Conservation (phyloP, 495 filamentous ascomycete species). For the Penicillium salamii region DNA sequence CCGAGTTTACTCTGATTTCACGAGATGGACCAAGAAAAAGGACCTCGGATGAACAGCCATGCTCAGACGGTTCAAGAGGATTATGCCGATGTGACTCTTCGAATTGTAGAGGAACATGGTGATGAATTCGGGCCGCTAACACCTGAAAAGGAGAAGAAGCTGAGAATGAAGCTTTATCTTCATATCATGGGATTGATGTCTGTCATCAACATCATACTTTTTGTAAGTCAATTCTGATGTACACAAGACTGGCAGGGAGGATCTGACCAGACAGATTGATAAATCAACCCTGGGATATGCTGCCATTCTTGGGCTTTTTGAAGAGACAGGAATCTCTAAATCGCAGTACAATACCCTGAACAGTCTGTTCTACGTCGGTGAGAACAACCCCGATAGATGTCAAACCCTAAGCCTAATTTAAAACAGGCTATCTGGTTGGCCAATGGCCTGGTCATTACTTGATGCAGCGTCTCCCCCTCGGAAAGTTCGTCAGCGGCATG, state of each 20-base stretch:
- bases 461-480: constrained; percentile 22
- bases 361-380: constrained; percentile 25
- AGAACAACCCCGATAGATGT: too few species aligned
- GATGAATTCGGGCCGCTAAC: constrained; percentile 12
- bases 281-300: constrained; percentile 22
- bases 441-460: constrained; percentile 24
- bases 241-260: too few species aligned
- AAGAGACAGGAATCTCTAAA: constrained; percentile 17
- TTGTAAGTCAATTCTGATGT: too few species aligned
- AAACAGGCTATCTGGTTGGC: constrained; percentile 10
- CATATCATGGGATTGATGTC: constrained; percentile 14
- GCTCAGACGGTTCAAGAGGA: too few species aligned
- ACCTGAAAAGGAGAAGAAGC: constrained; percentile 15
- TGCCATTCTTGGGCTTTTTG: constrained; percentile 24
- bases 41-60: too few species aligned
- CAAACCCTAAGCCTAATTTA: too few species aligned
- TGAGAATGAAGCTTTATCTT: constrained; percentile 13
- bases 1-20: too few species aligned
- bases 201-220: constrained; percentile 17
- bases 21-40: too few species aligned
- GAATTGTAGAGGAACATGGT: constrained; percentile 18
- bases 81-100: constrained; percentile 24
- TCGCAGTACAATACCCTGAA: constrained; percentile 23
- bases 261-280: constrained; percentile 12
- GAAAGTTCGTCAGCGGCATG: constrained; percentile 17